A percentile compares a stretch with the other conserved stretches of the same genome.
These are phyloP conservation scores for Byssoonygena ceratinophila DNA, from an alignment of 2,329 filamentous ascomycete genomes.

Conservation along the genomic window DNA sequence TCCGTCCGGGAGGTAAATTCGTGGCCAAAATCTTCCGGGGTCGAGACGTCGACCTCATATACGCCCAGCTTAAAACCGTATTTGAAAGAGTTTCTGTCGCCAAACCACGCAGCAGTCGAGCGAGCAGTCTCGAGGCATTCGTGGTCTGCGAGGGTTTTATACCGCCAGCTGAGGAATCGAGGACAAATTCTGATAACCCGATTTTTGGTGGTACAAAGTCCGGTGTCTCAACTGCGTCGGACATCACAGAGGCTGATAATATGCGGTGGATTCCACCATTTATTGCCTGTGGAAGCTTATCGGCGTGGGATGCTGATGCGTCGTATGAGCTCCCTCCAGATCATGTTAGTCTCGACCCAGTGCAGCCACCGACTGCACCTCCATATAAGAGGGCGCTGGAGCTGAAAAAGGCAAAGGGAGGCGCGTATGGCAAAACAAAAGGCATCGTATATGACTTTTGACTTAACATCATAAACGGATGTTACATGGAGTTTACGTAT, in stretches of 20 bases:
- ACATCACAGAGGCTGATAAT: constrained; percentile 33
- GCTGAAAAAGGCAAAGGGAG: constrained; percentile 63
- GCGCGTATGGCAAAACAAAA: constrained; percentile 65
- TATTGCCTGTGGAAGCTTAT: constrained; percentile 91
- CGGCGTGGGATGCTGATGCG: constrained; percentile 89
- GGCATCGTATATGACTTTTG: constrained; percentile 12
- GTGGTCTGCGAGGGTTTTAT: constrained; percentile 93
- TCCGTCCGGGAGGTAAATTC: constrained; percentile 87
- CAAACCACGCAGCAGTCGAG: constrained; percentile 87
- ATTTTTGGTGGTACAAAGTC: constrained; percentile 31
- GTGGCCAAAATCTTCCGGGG: constrained; percentile 97
- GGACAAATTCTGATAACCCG: constrained; percentile 29
- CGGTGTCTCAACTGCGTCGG: constrained; percentile 22
- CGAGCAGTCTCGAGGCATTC: constrained; percentile 92
- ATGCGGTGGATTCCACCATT: constrained; percentile 83
- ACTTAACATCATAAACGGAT: background rate
- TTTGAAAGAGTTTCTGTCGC: constrained; percentile 81
- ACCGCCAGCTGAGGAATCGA: constrained; percentile 21
- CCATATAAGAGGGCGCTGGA: constrained; percentile 89
- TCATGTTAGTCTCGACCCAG: constrained; percentile 75
- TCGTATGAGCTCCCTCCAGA: constrained; percentile 82
- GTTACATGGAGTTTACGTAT: background rate
- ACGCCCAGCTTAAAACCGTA: constrained; percentile 83
- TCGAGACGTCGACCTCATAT: constrained; percentile 89
- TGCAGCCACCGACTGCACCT: constrained; percentile 90